phyloP scores from a whole-genome alignment of 2,329 filamentous ascomycete species.

The Colletotrichum acutatum region DNA sequence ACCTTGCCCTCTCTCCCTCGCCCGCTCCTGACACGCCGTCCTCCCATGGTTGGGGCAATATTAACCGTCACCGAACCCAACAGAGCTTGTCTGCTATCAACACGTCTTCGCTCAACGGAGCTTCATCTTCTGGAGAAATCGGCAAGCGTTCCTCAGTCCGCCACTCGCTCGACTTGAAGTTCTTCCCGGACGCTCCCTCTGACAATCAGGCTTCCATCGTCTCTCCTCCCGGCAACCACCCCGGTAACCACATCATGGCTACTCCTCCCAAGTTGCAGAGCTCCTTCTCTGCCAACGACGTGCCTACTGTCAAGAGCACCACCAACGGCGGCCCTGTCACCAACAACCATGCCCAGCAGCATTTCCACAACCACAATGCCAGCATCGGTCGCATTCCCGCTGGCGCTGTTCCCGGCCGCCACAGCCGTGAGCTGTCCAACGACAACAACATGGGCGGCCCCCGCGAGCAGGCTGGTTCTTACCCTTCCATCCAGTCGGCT shows the following conservation, averaged over 20 bases:
- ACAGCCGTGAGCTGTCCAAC: conserved; percentile 77
- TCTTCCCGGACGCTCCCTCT: conserved; percentile 57
- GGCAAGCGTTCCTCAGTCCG: conserved; percentile 61
- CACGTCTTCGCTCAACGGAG: conserved; percentile 49
- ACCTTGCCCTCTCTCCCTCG: conserved; percentile 78
- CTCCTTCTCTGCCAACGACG: conserved; percentile 90
- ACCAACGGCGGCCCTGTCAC: conserved; percentile 49
- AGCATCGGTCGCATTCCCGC: conserved; percentile 83
- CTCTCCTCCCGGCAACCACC: conserved; percentile 60
- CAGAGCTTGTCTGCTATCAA: conserved; percentile 65
- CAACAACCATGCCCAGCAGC: conserved; percentile 71
- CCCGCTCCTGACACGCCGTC: conserved; percentile 67
- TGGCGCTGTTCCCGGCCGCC: conserved; percentile 72
- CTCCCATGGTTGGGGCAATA: conserved; percentile 67
- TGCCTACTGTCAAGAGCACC: conserved; percentile 83
- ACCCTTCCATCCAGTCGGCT: conserved; percentile 73
- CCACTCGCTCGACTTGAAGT: conserved; percentile 68
- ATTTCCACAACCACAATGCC: conserved; percentile 82
- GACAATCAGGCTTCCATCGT: conserved; percentile 52
- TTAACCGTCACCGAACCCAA: conserved; percentile 76
- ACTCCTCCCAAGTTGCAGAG: conserved; percentile 82
- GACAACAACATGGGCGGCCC: conserved; percentile 53
- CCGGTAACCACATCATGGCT: conserved; percentile 64
- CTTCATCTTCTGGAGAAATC: conserved; percentile 55
- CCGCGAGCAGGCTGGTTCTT: conserved; percentile 59